Conservation (phyloP, 1,139 yeast species). For the Candida glucosophila region DNA sequence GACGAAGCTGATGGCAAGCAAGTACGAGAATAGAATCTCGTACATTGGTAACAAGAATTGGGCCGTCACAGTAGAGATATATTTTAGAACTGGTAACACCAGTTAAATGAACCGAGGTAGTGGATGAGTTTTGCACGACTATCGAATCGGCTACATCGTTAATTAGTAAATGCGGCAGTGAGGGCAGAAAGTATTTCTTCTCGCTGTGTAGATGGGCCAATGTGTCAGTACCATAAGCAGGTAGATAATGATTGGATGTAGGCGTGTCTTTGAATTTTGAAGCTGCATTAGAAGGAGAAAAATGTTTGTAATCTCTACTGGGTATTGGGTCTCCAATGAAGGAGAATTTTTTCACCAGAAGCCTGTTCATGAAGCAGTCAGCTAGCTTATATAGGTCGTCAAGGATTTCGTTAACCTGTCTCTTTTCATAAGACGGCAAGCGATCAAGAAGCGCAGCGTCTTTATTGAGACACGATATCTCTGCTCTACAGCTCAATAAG, state of each 20-base stretch:
- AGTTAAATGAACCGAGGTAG: constrained; percentile 17
- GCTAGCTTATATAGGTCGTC: constrained; percentile 11
- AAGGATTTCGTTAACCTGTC: constrained; percentile 5
- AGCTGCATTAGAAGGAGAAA: too few species aligned
- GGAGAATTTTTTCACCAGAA: constrained; percentile 11
- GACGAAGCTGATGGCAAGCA: constrained; percentile 32
- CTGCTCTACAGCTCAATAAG: too few species aligned
- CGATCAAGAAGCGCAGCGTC: too few species aligned
- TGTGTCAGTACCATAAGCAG: constrained; percentile 4
- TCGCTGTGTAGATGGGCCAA: neutral
- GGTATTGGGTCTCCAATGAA: constrained; percentile 22
- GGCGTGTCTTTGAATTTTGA: too few species aligned
- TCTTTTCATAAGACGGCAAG: neutral
- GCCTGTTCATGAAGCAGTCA: constrained; percentile 10
- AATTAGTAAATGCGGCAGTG: constrained; percentile 10
- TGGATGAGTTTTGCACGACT: constrained; percentile 4
- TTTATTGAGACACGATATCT: too few species aligned
- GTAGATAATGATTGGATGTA: too few species aligned
- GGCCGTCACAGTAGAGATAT: constrained; percentile 19
- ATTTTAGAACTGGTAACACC: constrained; percentile 12
- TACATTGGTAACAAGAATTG: constrained; percentile 21
- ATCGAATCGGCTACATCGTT: constrained; percentile 7
- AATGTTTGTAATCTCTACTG: too few species aligned
- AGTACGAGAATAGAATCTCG: constrained; percentile 16
- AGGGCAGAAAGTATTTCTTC: neutral